A percentile compares a stretch with the other conserved stretches of the same genome.
These are phyloP conservation scores for Psilocybe tampanensis DNA, from an alignment of 768 basidiomycete genomes.

Conservation along the genomic window DNA sequence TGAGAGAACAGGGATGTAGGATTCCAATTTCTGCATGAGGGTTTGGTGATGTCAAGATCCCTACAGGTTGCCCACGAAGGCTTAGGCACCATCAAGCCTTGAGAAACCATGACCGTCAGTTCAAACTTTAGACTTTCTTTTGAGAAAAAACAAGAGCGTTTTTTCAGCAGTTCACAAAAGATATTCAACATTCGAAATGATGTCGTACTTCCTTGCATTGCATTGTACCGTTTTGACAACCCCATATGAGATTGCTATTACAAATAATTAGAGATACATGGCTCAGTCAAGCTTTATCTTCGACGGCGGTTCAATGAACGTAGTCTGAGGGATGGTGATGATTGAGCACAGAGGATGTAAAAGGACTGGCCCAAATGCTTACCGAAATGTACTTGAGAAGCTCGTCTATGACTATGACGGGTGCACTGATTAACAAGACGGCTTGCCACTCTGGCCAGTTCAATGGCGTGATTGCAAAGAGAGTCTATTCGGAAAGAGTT, in stretches of 20 bases:
- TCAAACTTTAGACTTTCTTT: too few relatives aligned
- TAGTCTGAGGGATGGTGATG: constrained; percentile 37
- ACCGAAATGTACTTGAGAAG: constrained; percentile 83
- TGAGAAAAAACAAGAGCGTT: too few relatives aligned
- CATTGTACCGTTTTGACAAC: neutral
- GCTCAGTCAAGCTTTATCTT: constrained; percentile 51
- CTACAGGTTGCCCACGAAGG: too few relatives aligned
- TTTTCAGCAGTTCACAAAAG: too few relatives aligned
- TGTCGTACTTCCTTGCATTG: neutral
- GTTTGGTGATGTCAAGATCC: too few relatives aligned
- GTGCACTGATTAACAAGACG: constrained; percentile 83
- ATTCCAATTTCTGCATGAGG: too few relatives aligned
- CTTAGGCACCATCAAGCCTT: too few relatives aligned
- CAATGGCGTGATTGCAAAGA: constrained; percentile 92
- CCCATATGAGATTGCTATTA: neutral
- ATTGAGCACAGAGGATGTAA: neutral
- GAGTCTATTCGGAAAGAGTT: constrained; percentile 44
- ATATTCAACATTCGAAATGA: neutral
- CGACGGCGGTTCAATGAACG: constrained; percentile 58
- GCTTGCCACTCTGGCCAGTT: constrained; percentile 97
- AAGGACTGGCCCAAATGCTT: constrained; percentile 25
- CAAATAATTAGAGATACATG: neutral
- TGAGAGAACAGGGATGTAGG: too few relatives aligned
- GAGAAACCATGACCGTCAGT: too few relatives aligned
- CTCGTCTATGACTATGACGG: constrained; percentile 91